Evolutionary conservation across 495 filamentous ascomycete genomes (phyloP).

Genomic region (Annulohypoxylon stygium): DNA sequence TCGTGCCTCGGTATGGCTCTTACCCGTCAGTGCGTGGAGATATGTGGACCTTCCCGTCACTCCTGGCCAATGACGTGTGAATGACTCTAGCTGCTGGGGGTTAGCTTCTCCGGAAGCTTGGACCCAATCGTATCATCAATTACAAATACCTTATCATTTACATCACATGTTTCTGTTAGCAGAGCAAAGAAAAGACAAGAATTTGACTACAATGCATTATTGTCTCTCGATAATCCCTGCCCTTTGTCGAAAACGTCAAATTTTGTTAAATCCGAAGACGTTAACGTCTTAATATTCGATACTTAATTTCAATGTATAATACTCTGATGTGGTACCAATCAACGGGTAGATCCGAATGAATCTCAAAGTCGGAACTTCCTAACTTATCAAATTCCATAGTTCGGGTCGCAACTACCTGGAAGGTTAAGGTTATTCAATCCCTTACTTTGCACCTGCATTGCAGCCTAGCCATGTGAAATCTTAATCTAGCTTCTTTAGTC

Average conservation of each 20-base stretch:
- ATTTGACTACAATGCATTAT: constrained; percentile 2
- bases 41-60: not conserved
- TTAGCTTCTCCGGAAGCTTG: constrained; percentile 27
- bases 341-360: constrained; percentile 39
- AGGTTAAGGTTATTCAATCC: not conserved
- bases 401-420: constrained; percentile 19
- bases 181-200: not conserved
- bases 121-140: constrained; percentile 21
- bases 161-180: constrained; percentile 21
- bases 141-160: constrained; percentile 10
- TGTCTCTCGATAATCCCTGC: constrained; percentile 12
- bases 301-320: constrained; percentile 12
- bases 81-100: not conserved
- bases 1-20: constrained; percentile 35
- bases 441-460: constrained; percentile 8
- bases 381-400: constrained; percentile 1
- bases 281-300: constrained; percentile 9
- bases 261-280: constrained; percentile 1
- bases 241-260: constrained; percentile 6
- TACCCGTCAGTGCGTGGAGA: constrained; percentile 22
- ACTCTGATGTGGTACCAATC: constrained; percentile 8
- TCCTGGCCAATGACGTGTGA: constrained; percentile 26
- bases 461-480: constrained; percentile 21
- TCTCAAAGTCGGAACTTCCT: constrained; percentile 2
- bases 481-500: constrained; percentile 2